Conservation (phyloP, 2,329 filamentous ascomycete species). For the Exophiala spinifera region DNA sequence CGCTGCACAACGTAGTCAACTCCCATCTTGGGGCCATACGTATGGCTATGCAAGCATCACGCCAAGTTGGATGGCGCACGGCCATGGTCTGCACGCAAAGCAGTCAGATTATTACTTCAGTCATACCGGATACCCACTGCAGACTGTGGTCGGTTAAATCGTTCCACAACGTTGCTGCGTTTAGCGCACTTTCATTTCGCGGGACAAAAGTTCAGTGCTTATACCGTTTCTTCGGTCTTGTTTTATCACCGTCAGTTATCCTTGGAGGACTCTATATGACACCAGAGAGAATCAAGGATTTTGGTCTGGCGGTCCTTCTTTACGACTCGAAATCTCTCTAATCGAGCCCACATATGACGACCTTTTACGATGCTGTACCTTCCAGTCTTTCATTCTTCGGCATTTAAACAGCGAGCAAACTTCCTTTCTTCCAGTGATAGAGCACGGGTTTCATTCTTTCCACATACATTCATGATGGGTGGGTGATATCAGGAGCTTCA, state of each 20-base stretch:
- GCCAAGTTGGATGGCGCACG: constrained; percentile 46
- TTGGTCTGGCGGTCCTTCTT: constrained; percentile 1
- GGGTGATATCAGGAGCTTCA: constrained; percentile 14
- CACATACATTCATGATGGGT: constrained; percentile 21
- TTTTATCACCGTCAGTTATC: constrained; percentile 11
- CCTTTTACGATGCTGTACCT: constrained; percentile 19
- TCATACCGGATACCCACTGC: constrained; percentile 26
- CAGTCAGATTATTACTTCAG: constrained; percentile 50
- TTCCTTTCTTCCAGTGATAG: constrained; percentile 16
- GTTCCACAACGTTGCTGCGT: constrained; percentile 17
- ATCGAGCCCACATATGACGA: constrained; percentile 25
- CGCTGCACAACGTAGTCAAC: constrained; percentile 20
- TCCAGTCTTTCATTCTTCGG: constrained; percentile 24
- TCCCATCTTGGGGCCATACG: constrained; percentile 18
- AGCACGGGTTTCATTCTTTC: constrained; percentile 13
- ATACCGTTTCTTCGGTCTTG: constrained; percentile 12
- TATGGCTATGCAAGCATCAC: constrained; percentile 17
- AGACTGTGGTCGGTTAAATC: constrained; percentile 28
- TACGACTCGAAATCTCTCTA: constrained; percentile 15
- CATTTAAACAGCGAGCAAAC: constrained; percentile 25
- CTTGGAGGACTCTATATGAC: not conserved
- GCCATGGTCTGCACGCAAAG: constrained; percentile 48
- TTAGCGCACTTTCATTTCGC: constrained; percentile 13
- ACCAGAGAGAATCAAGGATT: not conserved
- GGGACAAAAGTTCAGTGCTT: constrained; percentile 17